Conservation (phyloP, 2,329 filamentous ascomycete species). For the Botrytis byssoidea region DNA sequence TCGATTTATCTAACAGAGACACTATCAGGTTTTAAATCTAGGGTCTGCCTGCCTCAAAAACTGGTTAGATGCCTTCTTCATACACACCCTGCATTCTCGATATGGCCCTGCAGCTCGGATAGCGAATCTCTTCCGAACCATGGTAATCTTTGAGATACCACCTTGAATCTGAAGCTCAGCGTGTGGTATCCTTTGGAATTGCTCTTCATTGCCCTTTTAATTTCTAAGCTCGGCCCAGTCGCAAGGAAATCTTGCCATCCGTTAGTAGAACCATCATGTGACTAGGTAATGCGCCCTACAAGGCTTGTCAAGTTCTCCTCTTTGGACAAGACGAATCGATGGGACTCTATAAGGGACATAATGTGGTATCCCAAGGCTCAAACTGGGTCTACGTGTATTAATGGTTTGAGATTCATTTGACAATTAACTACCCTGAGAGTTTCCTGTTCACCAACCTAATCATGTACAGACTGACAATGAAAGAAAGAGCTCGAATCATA, state of each 20-base stretch:
- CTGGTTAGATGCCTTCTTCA: background rate
- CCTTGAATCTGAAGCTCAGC: background rate
- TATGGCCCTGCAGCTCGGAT: background rate
- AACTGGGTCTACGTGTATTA: too few species aligned
- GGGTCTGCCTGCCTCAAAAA: background rate
- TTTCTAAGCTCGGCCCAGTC: background rate
- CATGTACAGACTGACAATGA: conserved; percentile 19
- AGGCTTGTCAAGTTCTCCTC: background rate
- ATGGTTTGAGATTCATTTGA: conserved; percentile 23
- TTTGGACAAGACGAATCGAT: background rate
- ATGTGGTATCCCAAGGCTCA: background rate
- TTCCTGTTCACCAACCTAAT: conserved; percentile 29
- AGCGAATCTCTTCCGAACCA: background rate
- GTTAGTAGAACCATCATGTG: background rate
- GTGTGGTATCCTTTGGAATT: background rate
- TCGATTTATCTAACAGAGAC: background rate
- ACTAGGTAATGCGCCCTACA: background rate
- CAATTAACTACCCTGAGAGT: conserved; percentile 25
- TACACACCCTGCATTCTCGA: background rate
- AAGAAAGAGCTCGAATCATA: conserved; percentile 22
- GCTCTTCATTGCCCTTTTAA: background rate
- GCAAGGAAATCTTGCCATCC: background rate
- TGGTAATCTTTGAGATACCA: background rate
- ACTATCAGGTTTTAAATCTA: too few species aligned
- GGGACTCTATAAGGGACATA: background rate